These are phyloP conservation scores for Phaeomoniella chlamydospora DNA, from an alignment of 2,329 filamentous ascomycete genomes.

Conservation along the genomic window DNA sequence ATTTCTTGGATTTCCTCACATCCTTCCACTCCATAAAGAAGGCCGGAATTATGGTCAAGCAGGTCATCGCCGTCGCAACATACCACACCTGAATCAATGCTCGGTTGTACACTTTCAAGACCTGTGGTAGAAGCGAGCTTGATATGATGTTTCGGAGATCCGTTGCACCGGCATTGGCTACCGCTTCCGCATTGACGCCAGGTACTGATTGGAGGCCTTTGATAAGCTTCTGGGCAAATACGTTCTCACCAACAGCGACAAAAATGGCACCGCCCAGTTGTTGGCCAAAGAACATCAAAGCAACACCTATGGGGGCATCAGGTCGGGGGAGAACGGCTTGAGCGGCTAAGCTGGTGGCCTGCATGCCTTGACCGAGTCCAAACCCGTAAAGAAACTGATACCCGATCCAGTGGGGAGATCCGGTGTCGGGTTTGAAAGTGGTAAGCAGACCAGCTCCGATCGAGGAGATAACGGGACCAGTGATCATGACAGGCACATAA, in stretches of 20 bases:
- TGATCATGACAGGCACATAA: slow-evolving; percentile 16
- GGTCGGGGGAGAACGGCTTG: slow-evolving; percentile 9
- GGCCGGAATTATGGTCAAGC: slow-evolving; percentile 39
- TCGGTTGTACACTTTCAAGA: slow-evolving; percentile 50
- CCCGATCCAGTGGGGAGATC: slow-evolving; percentile 12
- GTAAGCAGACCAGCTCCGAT: slow-evolving; percentile 11
- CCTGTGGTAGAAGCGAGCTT: slow-evolving; percentile 31
- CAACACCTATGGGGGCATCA: slow-evolving; percentile 8
- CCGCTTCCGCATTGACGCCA: slow-evolving; percentile 23
- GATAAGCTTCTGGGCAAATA: slow-evolving; percentile 10
- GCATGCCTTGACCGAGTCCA: slow-evolving; percentile 12
- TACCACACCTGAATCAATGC: slow-evolving; percentile 46
- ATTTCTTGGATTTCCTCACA: slow-evolving; percentile 38
- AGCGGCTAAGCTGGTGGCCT: slow-evolving; percentile 8
- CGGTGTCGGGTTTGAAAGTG: slow-evolving; percentile 9
- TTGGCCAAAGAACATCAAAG: slow-evolving; percentile 13
- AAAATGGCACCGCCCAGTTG: slow-evolving; percentile 13
- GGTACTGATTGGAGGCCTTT: slow-evolving; percentile 13
- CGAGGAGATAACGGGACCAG: slow-evolving; percentile 11
- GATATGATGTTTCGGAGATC: slow-evolving; percentile 41
- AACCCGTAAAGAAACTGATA: slow-evolving; percentile 13
- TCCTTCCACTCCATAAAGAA: slow-evolving; percentile 48
- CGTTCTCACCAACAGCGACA: slow-evolving; percentile 11
- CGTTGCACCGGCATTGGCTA: slow-evolving; percentile 40
- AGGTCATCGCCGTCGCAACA: slow-evolving; percentile 40